Evolutionary conservation across 805 yeast genomes (phyloP), one percentile per base, ranked within the genome.

Genomic region (Wickerhamomyces bovis): DNA sequence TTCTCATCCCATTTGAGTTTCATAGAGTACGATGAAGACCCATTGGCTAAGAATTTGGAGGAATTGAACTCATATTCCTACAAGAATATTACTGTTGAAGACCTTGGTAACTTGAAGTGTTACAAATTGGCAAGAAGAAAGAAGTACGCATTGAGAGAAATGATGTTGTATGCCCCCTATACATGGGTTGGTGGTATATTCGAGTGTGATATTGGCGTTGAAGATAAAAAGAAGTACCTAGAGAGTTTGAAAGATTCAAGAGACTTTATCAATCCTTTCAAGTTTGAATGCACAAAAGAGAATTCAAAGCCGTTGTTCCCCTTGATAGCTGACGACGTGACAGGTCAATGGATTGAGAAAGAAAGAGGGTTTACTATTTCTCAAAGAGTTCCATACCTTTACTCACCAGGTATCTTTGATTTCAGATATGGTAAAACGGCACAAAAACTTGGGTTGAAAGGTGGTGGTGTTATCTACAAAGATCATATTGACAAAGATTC

Each of bases 161-260:
- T 72, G 11, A 69, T 75, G 1, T 56, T 79, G 7, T 80, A 70
- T 55, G 64, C 77, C 15, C 87, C 89, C 0, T 66, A 71, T 18
- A 72, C 80, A 0, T 76, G 77, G 64, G 76, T 85, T 2, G 92
- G 90, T 6, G 89, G 81, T 0, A 53, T 84, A 2, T 85, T 73
- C 60, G 71, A 71, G 45, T 80, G 85, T 54, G 63, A 71, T 12
- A 47, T 74, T 1, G 55, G 71, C 2, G 47, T 56, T 18, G 62
- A 56, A 1, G 53, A 52, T 6, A 70, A 67, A 46, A 31, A 19
- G 39, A 49, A 43, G 25, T 63, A 54, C 43, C 56, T 60, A 47
- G 50, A 44, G 25, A 49, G 38, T 51, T 33, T 55, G 25, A 50
- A 44, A 21, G 42, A 50, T 38, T 10, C 46, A 7, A 23, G 42